phyloP scores from a whole-genome alignment of 176 grass and related monocot species.

The Carex scoparia region DNA sequence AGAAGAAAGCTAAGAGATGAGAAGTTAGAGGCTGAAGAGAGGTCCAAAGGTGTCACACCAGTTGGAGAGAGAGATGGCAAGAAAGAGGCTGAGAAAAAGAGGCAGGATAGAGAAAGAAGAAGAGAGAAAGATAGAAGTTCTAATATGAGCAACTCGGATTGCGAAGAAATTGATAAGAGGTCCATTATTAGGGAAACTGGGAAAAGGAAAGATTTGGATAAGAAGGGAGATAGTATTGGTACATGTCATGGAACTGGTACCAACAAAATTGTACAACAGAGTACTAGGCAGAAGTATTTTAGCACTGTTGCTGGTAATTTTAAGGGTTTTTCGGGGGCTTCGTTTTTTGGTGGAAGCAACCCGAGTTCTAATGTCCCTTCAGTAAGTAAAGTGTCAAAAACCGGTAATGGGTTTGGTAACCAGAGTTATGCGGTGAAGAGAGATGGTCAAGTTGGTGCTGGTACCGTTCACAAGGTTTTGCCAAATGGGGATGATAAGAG shows the following conservation, averaged over 20 bases:
- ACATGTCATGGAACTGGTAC: slow-evolving; percentile 13
- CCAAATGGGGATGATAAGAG: slow-evolving; percentile 52
- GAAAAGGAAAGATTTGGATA: slow-evolving; percentile 48
- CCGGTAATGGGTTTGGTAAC: slow-evolving; percentile 26
- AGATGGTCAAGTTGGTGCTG: slow-evolving; percentile 39
- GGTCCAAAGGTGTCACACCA: slow-evolving; percentile 50
- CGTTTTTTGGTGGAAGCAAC: slow-evolving; percentile 62
- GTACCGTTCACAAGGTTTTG: slow-evolving; percentile 31
- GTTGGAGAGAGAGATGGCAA: slow-evolving; percentile 66
- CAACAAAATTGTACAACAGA: slow-evolving; percentile 26
- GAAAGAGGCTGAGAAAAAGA: slow-evolving; percentile 50
- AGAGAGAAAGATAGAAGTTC: slow-evolving; percentile 77
- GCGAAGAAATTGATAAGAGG: slow-evolving; percentile 61
- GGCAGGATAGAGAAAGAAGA: slow-evolving; percentile 72
- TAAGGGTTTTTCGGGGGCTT: slow-evolving; percentile 49
- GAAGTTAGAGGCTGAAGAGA: slow-evolving; percentile 69
- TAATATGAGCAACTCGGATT: slow-evolving; percentile 90
- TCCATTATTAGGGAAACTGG: slow-evolving; percentile 35
- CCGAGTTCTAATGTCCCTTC: slow-evolving; percentile 30
- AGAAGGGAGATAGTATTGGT: slow-evolving; percentile 34
- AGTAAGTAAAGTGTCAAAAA: slow-evolving; percentile 40
- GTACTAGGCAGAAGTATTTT: slow-evolving; percentile 56
- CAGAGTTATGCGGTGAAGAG: slow-evolving; percentile 48
- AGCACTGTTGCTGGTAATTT: slow-evolving; percentile 58
- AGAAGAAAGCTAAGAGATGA: slow-evolving; percentile 79